A percentile compares a stretch with the other conserved stretches of the same genome.
Evolutionary conservation across 176 grass and related monocot species (phyloP).

Genomic region (Triticum aestivum): IWGSC_CS_RefSeq_v2.1 NC_057802.1:528164886-528165385

Average conservation of each 20-base stretch:
- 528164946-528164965: conserved; percentile 45
- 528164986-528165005: neutral
- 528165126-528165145: conserved; percentile 96
- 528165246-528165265: no score
- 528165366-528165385: conserved; percentile 42
- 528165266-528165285: conserved; percentile 94
- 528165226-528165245: no score
- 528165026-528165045: conserved; percentile 36
- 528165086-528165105: conserved; percentile 97
- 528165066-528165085: conserved; percentile 96
- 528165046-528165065: conserved; percentile 90
- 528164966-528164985: neutral
- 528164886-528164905: conserved; percentile 66
- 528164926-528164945: conserved; percentile 63
- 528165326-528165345: conserved; percentile 88
- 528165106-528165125: conserved; percentile 84
- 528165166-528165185: conserved; percentile 75
- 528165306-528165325: conserved; percentile 99
- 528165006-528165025: no score
- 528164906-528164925: conserved; percentile 63
- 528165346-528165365: conserved; percentile 71
- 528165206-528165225: neutral
- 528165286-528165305: conserved; percentile 88
- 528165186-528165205: neutral
- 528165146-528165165: conserved; percentile 74